Conservation (phyloP, 805 yeast genomes). For the Kuraishia ogatae region DNA sequence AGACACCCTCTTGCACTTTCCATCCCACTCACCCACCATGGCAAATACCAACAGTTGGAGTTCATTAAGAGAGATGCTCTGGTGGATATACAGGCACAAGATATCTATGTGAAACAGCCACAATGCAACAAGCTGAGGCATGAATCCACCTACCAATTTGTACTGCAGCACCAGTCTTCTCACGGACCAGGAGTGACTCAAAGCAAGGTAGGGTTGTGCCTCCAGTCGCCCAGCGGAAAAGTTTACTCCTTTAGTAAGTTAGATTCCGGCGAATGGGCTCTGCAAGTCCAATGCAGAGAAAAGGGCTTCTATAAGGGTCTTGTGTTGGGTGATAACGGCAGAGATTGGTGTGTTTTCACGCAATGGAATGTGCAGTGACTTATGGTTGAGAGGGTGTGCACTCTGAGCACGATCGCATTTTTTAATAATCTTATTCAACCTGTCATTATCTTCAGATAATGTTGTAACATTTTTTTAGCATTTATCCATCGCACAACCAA, state of each 20-base stretch:
- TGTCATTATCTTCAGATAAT: neutral
- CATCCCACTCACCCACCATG: slow-evolving; percentile 68
- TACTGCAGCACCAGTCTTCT: slow-evolving; percentile 52
- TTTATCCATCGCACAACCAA: neutral
- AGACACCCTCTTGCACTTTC: slow-evolving; percentile 54
- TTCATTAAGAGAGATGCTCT: slow-evolving; percentile 71
- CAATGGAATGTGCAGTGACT: slow-evolving; percentile 55
- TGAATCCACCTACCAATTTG: slow-evolving; percentile 58
- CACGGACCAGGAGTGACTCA: slow-evolving; percentile 18
- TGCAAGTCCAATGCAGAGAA: slow-evolving; percentile 56
- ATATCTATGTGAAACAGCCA: slow-evolving; percentile 78
- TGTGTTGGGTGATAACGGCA: slow-evolving; percentile 67
- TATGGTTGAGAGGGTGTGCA: neutral
- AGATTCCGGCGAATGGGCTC: slow-evolving; percentile 46
- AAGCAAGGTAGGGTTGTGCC: slow-evolving; percentile 43
- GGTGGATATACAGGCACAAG: slow-evolving; percentile 58
- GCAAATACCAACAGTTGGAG: slow-evolving; percentile 50
- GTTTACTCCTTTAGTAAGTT: slow-evolving; percentile 48
- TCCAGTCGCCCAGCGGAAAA: slow-evolving; percentile 83
- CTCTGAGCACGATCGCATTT: neutral
- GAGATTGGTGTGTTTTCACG: slow-evolving; percentile 82
- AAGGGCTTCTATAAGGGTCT: slow-evolving; percentile 78
- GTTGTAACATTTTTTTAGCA: neutral
- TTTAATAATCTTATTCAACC: no score
- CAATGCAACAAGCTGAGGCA: slow-evolving; percentile 56